phyloP scores from a whole-genome alignment of 495 filamentous ascomycete species.

The Penicillium turbatum region DNA sequence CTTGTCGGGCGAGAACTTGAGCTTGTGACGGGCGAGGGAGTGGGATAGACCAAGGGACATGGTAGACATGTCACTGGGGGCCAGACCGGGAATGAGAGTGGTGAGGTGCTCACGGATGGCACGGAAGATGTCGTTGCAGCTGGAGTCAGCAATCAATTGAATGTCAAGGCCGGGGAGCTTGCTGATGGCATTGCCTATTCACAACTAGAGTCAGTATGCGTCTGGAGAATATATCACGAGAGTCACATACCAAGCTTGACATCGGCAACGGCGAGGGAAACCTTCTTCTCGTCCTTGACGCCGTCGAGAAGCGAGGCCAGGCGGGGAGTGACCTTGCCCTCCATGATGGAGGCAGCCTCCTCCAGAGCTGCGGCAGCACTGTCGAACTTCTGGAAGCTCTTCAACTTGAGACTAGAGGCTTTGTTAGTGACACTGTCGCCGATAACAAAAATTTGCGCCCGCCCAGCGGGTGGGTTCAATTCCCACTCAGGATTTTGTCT shows the following conservation, averaged over 20 bases:
- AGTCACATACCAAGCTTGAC: constrained; percentile 71
- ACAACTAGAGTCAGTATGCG: constrained; percentile 8
- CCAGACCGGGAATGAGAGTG: constrained; percentile 84
- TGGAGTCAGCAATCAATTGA: constrained; percentile 79
- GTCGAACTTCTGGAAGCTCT: constrained; percentile 95
- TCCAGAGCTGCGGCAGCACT: constrained; percentile 80
- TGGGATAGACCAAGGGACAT: constrained; percentile 96
- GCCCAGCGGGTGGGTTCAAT: constrained; percentile 1
- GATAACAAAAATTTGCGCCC: constrained; percentile 26
- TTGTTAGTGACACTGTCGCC: constrained; percentile 25
- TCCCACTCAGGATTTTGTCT: constrained; percentile 9
- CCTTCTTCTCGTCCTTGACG: constrained; percentile 97
- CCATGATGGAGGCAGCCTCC: constrained; percentile 80
- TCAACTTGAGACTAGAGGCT: constrained; percentile 73
- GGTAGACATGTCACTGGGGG: constrained; percentile 77
- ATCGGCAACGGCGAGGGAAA: constrained; percentile 90
- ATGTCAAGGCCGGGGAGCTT: constrained; percentile 86
- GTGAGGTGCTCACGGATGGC: constrained; percentile 87
- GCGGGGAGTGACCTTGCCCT: constrained; percentile 94
- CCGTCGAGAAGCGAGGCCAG: constrained; percentile 75
- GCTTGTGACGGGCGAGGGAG: constrained; percentile 94
- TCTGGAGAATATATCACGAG: not conserved
- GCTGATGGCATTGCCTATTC: constrained; percentile 72
- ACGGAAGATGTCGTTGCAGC: constrained; percentile 83
- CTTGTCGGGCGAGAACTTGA: constrained; percentile 98